These are phyloP conservation scores for Coemansia sp. DNA, from an alignment of 192 early-diverging fungal species.

Conservation along the genomic window DNA sequence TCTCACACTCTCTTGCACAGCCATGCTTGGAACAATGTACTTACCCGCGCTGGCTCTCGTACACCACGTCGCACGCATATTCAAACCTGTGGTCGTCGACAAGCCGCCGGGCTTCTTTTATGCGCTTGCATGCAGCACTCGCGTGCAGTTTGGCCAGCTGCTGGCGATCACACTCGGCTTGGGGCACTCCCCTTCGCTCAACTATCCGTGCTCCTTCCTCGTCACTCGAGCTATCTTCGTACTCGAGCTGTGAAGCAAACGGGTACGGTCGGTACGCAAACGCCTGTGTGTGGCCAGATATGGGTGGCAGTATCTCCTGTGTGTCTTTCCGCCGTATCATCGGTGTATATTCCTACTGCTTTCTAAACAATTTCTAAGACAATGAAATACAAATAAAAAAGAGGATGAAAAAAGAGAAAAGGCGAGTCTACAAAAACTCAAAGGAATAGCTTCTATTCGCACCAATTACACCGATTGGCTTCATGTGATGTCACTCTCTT, in stretches of 20 bases:
- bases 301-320: slow-evolving; percentile 30
- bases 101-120: slow-evolving; percentile 31
- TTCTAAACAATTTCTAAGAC: slow-evolving; percentile 1
- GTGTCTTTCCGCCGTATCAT: slow-evolving; percentile 47
- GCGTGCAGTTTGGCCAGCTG: slow-evolving; percentile 28
- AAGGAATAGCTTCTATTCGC: no score
- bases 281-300: slow-evolving; percentile 14
- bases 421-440: no score
- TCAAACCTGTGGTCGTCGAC: slow-evolving; percentile 42
- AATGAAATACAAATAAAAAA: slow-evolving; percentile 8
- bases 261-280: slow-evolving; percentile 50
- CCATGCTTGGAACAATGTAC: not conserved
- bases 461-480: no score
- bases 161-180: slow-evolving; percentile 19
- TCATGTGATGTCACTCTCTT: no score
- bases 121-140: slow-evolving; percentile 19
- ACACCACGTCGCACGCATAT: slow-evolving; percentile 46
- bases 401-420: slow-evolving; percentile 3
- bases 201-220: not conserved
- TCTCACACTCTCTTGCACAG: no score
- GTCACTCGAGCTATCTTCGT: not conserved
- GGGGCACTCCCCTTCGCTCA: not conserved
- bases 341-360: no score
- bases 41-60: slow-evolving; percentile 55
- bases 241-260: not conserved